These are phyloP conservation scores for Nematodospora valgi DNA, from an alignment of 805 yeast genomes.

Conservation along the genomic window DNA sequence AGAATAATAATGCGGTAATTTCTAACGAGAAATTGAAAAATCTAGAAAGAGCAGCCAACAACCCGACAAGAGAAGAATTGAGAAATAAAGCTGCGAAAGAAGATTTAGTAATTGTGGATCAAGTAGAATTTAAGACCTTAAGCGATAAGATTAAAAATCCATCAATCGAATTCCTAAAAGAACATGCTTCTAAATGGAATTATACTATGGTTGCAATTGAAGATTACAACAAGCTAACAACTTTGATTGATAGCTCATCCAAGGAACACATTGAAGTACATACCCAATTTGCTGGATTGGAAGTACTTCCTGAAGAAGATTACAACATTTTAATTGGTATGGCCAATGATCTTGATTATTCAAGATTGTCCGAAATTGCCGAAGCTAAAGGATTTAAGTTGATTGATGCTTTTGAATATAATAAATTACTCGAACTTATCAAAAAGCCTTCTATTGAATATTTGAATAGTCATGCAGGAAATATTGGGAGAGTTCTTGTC, in stretches of 20 bases:
- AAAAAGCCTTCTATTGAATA: constrained; percentile 16
- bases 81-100: constrained; percentile 1
- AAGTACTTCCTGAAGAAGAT: constrained; percentile 13
- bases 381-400: constrained; percentile 16
- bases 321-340: constrained; percentile 4
- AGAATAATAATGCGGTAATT: constrained; percentile 13
- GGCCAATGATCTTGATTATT: constrained; percentile 12
- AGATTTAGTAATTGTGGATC: constrained; percentile 10
- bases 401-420: constrained; percentile 6
- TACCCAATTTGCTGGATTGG: constrained; percentile 10
- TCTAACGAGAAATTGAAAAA: constrained; percentile 13
- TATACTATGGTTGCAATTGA: constrained; percentile 9
- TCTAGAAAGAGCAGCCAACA: constrained; percentile 2
- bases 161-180: constrained; percentile 26
- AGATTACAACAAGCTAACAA: constrained; percentile 9
- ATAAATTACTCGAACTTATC: constrained; percentile 15
- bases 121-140: constrained; percentile 6
- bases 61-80: constrained; percentile 10
- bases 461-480: constrained; percentile 10
- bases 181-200: constrained; percentile 25
- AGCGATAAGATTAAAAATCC: constrained; percentile 18
- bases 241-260: constrained; percentile 20
- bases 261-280: constrained; percentile 18
- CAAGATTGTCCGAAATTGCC: constrained; percentile 20
- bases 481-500: constrained; percentile 1